A percentile compares a stretch with the other conserved stretches of the same genome.
phyloP scores from a whole-genome alignment of 345 rosid genomes.

The Populus nigra region DNA sequence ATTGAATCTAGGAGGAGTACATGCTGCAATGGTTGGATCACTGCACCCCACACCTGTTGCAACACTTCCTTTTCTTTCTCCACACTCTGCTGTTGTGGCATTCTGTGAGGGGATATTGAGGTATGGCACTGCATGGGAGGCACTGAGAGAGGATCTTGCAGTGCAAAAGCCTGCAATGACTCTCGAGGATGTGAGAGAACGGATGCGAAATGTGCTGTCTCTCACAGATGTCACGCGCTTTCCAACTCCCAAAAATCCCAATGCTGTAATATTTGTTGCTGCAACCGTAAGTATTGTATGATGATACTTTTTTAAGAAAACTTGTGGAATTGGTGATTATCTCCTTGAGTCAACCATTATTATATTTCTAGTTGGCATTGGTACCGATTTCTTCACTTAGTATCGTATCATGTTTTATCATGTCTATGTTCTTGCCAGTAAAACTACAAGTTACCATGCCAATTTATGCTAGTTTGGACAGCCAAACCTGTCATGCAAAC shows the following conservation, averaged over 20 bases:
- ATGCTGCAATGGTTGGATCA: slow-evolving; percentile 99
- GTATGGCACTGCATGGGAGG: slow-evolving; percentile 99
- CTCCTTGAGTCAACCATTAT: neutral
- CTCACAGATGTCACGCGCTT: slow-evolving; percentile 99
- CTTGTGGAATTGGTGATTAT: neutral
- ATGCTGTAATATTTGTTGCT: slow-evolving; percentile 85
- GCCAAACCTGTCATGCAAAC: neutral
- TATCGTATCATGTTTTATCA: neutral
- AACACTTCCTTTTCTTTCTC: slow-evolving; percentile 93
- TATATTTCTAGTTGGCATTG: neutral
- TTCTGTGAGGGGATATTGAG: slow-evolving; percentile 94
- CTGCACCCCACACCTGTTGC: slow-evolving; percentile 96
- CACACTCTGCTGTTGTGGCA: slow-evolving; percentile 98
- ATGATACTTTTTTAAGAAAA: slow-evolving; percentile 12
- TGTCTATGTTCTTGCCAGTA: neutral
- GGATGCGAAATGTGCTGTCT: slow-evolving; percentile 87
- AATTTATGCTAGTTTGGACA: neutral
- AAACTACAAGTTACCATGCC: neutral
- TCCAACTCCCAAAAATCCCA: slow-evolving; percentile 80
- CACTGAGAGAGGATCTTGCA: slow-evolving; percentile 85
- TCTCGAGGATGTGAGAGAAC: slow-evolving; percentile 86
- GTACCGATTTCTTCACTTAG: neutral
- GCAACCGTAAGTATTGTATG: slow-evolving; percentile 78
- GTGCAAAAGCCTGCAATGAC: slow-evolving; percentile 67
- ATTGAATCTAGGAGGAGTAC: slow-evolving; percentile 76